Base-by-base conservation (phyloP, 768 basidiomycete genomes). In the Lactarius sanguifluus region DNA sequence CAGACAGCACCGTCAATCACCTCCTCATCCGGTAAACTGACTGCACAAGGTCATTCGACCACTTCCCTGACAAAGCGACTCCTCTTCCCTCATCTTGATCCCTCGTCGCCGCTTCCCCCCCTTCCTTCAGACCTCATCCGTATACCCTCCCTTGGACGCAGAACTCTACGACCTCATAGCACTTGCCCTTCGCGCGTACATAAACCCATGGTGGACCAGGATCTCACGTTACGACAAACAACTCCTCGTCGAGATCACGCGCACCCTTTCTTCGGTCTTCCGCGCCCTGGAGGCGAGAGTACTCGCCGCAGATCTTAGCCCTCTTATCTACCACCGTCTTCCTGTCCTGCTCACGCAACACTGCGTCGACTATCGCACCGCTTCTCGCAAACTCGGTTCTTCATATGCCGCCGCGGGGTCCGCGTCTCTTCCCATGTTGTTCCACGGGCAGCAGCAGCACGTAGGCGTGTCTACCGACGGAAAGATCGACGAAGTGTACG, bases 171-270 rank as follows among this genome's bases (percentile, higher is more conserved):
- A 94, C 76, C 81, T 93, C 65, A 80, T 93, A 38, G 92, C 93
- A 0, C 87, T 94, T 65, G 83, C 87, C 12, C 81, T 95, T 28
- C 83, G 92, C 40, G 91, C 91, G 7, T 90, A 82, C 72, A 85
- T 95, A 43, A 84, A 86, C 57, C 88, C 90, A 1, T 95, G 92
- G 93, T 95, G 92, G 90, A 81, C 89, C 38, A 91, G 86, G 72
- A 82, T 94, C 61, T 85, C 92, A 1, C 84, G 90, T 66, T 91
- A 91, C 68, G 92, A 94, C 83, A 91, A 85, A 72, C 88, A 92
- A 63, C 83, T 95, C 64, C 83, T 93, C 32, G 88, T 90, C 28
- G 85, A 90, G 69, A 84, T 93, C 59, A 81, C 87, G 0, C 75
- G 74, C 43, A 79, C 91, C 71, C 76, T 92, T 65, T 78, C 81